Percentiles rank a stretch among this genome's conserved stretches.
Evolutionary conservation across 768 basidiomycete species (phyloP).

Genomic region (Amanita polypyramis): DNA sequence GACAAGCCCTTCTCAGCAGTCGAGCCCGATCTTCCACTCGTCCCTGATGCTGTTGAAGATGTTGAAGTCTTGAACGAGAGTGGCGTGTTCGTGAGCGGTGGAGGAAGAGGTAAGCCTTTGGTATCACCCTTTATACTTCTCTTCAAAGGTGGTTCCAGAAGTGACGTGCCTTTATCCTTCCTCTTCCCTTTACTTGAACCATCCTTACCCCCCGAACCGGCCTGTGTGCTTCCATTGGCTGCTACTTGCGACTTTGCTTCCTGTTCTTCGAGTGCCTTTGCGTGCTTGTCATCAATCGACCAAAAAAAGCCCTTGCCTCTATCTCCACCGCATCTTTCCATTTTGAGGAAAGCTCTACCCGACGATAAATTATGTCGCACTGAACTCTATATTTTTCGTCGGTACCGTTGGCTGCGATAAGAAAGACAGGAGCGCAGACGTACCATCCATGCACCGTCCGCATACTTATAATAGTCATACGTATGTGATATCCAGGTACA

Average conservation of each 20-base stretch:
- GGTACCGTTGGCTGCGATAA: neutral
- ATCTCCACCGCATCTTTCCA: conserved; percentile 76
- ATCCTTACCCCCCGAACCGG: conserved; percentile 20
- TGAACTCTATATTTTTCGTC: conserved; percentile 52
- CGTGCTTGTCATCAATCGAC: conserved; percentile 73
- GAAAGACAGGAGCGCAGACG: conserved; percentile 19
- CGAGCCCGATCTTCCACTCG: conserved; percentile 14
- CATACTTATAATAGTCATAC: conserved; percentile 85
- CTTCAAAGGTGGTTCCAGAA: conserved; percentile 56
- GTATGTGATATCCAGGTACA: conserved; percentile 85
- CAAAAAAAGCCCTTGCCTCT: conserved; percentile 90
- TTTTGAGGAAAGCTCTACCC: conserved; percentile 83
- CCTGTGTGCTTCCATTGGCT: conserved; percentile 22
- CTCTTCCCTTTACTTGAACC: conserved; percentile 32
- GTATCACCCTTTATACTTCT: conserved; percentile 57
- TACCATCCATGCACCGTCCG: conserved; percentile 90
- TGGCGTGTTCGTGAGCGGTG: conserved; percentile 59
- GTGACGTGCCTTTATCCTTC: conserved; percentile 44
- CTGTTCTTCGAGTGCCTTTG: conserved; percentile 61
- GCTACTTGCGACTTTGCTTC: conserved; percentile 38
- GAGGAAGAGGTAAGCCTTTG: conserved; percentile 50
- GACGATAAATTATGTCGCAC: conserved; percentile 94
- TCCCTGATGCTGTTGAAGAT: neutral
- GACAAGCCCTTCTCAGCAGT: conserved; percentile 11
- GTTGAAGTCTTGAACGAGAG: conserved; percentile 34